Evolutionary conservation across 2,329 filamentous ascomycete species (phyloP), one percentile per base, ranked within the genome.

Genomic region (Colletotrichum neosansevieriae): DNA sequence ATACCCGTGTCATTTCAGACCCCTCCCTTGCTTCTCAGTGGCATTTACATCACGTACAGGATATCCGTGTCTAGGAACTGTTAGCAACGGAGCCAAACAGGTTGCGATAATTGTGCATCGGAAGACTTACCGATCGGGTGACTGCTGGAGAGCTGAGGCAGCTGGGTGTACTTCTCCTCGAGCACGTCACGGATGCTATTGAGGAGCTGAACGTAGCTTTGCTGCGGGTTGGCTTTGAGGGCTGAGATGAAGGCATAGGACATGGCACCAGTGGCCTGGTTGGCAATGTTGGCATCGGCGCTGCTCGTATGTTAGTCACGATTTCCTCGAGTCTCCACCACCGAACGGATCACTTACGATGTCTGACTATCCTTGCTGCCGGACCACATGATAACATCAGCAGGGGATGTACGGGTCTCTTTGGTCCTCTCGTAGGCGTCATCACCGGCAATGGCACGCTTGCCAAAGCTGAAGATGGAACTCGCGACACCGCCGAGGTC

Each of bases 311-410:
- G 44, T 50, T 47, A 58, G 57, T 38, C 17, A 29, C 40, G 1
- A 7, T 29, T 6, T 9, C 29, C 6, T 9, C 29, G 29, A 29
- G 6, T 1, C 7, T 29, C 29, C 29, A 21, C 24, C 19, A 19
- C 19, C 38, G 9, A 17, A 38, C 24, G 17, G 4, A n/a, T 1
- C 36, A 78, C 80, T 74, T 70, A 83, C 91, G 92, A 94, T 73
- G 96, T 99, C 81, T 98, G 96, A 70, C 91, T 89, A 77, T 99
- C 96, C 81, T 97, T 98, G 83, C 93, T 97, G 65, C 96, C 96
- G 70, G 93, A 97, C 92, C 94, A 97, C 93, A 98, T 97, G 77
- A 99, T 89, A 36, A 99, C 96, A 80, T 99, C 96, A 45, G 96
- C 96, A 1, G 94, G 91, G 62, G 92, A 96, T 15, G 96, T 98